These are phyloP conservation scores for Alternaria sp. DNA, from an alignment of 2,329 filamentous ascomycete species.

Conservation along the genomic window DNA sequence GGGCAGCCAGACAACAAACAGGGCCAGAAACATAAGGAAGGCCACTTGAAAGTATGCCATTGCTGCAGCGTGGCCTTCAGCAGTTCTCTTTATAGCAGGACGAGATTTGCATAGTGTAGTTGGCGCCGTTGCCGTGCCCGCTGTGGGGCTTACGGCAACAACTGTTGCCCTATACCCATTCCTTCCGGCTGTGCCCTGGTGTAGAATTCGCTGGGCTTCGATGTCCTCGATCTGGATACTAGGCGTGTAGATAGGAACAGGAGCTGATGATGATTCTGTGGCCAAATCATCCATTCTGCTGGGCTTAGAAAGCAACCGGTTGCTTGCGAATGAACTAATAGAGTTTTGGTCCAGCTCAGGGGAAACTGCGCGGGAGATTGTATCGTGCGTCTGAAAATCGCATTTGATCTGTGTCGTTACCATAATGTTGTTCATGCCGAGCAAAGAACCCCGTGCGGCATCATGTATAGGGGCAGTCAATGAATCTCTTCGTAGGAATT, in stretches of 20 bases:
- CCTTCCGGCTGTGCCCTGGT: background rate
- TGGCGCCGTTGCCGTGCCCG: background rate
- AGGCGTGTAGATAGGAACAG: background rate
- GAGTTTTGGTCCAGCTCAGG: slow-evolving; percentile 28
- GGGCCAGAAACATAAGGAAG: slow-evolving; percentile 74
- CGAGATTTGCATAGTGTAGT: slow-evolving; percentile 1
- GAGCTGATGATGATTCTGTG: background rate
- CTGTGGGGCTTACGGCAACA: slow-evolving; percentile 10
- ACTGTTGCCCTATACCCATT: slow-evolving; percentile 19
- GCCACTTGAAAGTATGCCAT: slow-evolving; percentile 76
- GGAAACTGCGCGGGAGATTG: slow-evolving; percentile 10
- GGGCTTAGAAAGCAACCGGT: slow-evolving; percentile 15
- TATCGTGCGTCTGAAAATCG: slow-evolving; percentile 58
- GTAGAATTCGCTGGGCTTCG: slow-evolving; percentile 7
- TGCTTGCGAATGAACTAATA: slow-evolving; percentile 44
- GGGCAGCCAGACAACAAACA: slow-evolving; percentile 78
- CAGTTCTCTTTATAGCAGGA: slow-evolving; percentile 3
- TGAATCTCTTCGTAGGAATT: slow-evolving; percentile 5
- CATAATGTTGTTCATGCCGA: slow-evolving; percentile 52
- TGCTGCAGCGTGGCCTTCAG: slow-evolving; percentile 60
- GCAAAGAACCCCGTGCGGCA: slow-evolving; percentile 56
- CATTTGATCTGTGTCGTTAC: slow-evolving; percentile 70
- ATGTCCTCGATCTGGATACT: background rate
- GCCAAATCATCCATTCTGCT: background rate
- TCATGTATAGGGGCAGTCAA: slow-evolving; percentile 4